Evolutionary conservation across 768 basidiomycete genomes (phyloP).

Genomic region (Saitozyma sp.): DNA sequence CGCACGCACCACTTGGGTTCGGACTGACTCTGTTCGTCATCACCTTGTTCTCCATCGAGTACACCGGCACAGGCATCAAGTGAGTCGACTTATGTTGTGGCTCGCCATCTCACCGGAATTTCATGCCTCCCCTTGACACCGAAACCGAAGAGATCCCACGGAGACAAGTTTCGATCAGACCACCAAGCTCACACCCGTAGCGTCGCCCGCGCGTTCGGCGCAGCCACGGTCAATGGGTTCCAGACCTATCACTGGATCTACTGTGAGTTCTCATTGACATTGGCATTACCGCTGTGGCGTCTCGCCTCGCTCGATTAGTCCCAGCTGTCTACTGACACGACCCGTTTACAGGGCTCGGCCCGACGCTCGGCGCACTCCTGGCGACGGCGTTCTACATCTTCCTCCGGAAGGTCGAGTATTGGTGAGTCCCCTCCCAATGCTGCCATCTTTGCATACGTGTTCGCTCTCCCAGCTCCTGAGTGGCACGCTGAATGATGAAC

Average conservation of each 20-base stretch:
- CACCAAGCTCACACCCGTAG: slow-evolving; percentile 27
- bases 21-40: slow-evolving; percentile 45
- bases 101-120: not conserved
- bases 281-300: not conserved
- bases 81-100: slow-evolving; percentile 21
- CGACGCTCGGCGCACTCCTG: slow-evolving; percentile 66
- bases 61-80: slow-evolving; percentile 50
- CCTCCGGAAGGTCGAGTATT: slow-evolving; percentile 56
- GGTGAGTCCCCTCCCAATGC: slow-evolving; percentile 20
- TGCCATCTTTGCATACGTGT: too few relatives aligned
- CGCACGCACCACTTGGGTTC: slow-evolving; percentile 46
- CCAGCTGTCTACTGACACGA: not conserved
- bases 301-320: not conserved
- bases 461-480: too few relatives aligned
- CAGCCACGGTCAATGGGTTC: slow-evolving; percentile 40
- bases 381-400: slow-evolving; percentile 62
- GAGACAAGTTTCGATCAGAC: too few relatives aligned
- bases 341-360: slow-evolving; percentile 60
- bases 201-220: slow-evolving; percentile 48
- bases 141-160: too few relatives aligned
- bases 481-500: too few relatives aligned
- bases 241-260: slow-evolving; percentile 47
- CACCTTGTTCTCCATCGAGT: slow-evolving; percentile 41
- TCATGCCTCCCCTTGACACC: too few relatives aligned
- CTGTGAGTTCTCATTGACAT: slow-evolving; percentile 15